Base-by-base conservation (phyloP, 352 stramenopile species). In the Globisporangium viniferum region DNA sequence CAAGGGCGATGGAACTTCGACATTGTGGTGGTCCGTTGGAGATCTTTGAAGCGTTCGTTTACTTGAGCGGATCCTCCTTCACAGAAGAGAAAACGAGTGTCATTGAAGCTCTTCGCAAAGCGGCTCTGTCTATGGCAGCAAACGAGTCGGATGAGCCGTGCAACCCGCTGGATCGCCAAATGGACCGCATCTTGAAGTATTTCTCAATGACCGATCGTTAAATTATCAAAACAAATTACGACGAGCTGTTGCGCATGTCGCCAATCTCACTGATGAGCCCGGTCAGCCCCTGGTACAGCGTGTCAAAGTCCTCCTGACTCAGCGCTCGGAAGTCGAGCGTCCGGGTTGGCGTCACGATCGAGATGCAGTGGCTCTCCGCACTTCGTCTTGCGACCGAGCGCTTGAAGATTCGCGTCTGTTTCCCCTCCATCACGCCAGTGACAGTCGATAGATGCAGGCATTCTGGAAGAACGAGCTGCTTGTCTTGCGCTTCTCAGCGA, bases 271-370 rank as follows among this genome's bases (percentile, higher is more conserved):
- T 64, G 10, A 78, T 48, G 12, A 86, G 59, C 31, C 70, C 57
- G 3, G 72, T 68, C 18, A 86, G 71, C 33, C 78, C 76, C 2
- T 64, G 62, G 22, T 73, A 73, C 0, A 86, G 68, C 24, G 72
- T 59, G 56, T 82, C 69, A 36, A 82, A 79, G n/a, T 68, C 70
- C 39, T 79, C 62, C 46, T 63, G 56, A 22, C 69, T 75, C 48
- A 79, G 59, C 0, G 78, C 73, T 56, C 70, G 76, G n/a, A 86
- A 66, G 64, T 84, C 78, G 18, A 86, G 74, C 7, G 78, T 86
- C 46, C 78, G 63, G 1, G 60, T 76, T 18, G 76, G 58, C 2
- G 74, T 75, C 54, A 84, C 66, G 27, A 86, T 70, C 20, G 78
- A 84, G 24, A 86, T 61, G 48, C 78, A 86, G 36, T 69, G 41